phyloP scores from a whole-genome alignment of 306 rosid species.

The Prunus mira region DNA sequence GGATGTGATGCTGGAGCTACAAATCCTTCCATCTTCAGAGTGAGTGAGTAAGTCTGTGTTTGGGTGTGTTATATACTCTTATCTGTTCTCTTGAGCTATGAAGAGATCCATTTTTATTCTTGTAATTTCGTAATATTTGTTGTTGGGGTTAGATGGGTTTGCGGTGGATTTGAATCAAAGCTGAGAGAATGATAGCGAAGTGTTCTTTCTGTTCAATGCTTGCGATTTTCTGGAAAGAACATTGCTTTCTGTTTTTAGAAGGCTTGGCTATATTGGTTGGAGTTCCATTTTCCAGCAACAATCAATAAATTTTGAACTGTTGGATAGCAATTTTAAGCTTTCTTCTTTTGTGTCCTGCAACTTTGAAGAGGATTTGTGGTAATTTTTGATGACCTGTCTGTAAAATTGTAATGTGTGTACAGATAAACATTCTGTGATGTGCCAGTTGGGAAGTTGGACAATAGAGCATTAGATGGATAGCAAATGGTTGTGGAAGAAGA shows the following conservation, averaged over 20 bases:
- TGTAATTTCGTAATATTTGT: conserved; percentile 7
- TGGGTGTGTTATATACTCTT: no score
- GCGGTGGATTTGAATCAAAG: conserved; percentile 43
- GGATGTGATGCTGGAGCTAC: conserved; percentile 2
- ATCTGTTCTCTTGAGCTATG: not conserved
- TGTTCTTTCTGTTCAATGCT: conserved; percentile 15
- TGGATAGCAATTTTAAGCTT: conserved; percentile 13
- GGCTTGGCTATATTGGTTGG: conserved; percentile 22
- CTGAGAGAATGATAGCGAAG: conserved; percentile 33
- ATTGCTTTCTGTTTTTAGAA: conserved; percentile 22
- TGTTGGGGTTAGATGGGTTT: conserved; percentile 25
- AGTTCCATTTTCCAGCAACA: conserved; percentile 4
- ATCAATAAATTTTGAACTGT: not conserved
- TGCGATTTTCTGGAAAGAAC: conserved; percentile 23
- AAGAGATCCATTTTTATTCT: conserved; percentile 9
- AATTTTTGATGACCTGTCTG: conserved; percentile 19
- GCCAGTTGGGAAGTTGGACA: conserved; percentile 34
- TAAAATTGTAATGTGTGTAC: conserved; percentile 16
- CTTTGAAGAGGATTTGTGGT: not conserved
- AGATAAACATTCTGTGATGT: conserved; percentile 30
- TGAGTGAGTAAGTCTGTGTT: not conserved
- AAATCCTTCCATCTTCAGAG: conserved; percentile 9
- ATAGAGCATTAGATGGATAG: conserved; percentile 53
- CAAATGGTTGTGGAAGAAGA: conserved; percentile 61
- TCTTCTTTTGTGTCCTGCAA: not conserved